These are phyloP conservation scores for Phytophthora macrochlamydospora DNA, from an alignment of 352 stramenopile genomes.

Conservation along the genomic window DNA sequence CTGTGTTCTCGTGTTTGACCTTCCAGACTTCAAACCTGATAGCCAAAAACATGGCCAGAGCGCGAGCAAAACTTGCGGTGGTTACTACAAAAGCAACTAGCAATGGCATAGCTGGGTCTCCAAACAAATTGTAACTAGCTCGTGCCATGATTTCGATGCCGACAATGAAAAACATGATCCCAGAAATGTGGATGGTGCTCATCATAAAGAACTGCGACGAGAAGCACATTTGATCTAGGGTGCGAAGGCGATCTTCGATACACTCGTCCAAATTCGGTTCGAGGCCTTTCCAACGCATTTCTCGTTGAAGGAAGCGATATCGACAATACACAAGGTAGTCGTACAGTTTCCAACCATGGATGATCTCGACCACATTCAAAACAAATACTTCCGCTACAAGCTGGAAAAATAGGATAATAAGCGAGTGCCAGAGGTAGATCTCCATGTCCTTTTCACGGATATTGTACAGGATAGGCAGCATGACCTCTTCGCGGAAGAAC, in stretches of 20 bases:
- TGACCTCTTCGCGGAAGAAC: constrained; percentile 93
- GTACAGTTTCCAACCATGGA: constrained; percentile 98
- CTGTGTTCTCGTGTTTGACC: constrained; percentile 96
- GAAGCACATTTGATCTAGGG: constrained; percentile 97
- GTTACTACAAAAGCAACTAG: constrained; percentile 79
- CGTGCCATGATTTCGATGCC: constrained; percentile 97
- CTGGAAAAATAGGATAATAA: constrained; percentile 96
- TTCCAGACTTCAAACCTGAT: constrained; percentile 93
- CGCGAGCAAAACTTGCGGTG: constrained; percentile 61
- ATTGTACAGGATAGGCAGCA: constrained; percentile 94
- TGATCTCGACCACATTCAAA: constrained; percentile 95
- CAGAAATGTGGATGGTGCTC: constrained; percentile 93
- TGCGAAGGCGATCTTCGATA: constrained; percentile 95
- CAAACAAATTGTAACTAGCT: constrained; percentile 96
- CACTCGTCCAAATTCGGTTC: constrained; percentile 97
- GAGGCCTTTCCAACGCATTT: constrained; percentile 96
- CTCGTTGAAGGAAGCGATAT: constrained; percentile 95
- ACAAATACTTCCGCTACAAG: constrained; percentile 95
- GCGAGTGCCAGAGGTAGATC: constrained; percentile 96
- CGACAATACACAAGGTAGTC: constrained; percentile 97
- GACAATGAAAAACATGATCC: constrained; percentile 95
- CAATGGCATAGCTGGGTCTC: constrained; percentile 91
- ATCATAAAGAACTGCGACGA: constrained; percentile 99
- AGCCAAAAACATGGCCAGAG: constrained; percentile 83
- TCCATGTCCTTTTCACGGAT: constrained; percentile 98